Evolutionary conservation across 371 early-diverging fungal genomes (phyloP).

Genomic region (Mortierella sp.): DNA sequence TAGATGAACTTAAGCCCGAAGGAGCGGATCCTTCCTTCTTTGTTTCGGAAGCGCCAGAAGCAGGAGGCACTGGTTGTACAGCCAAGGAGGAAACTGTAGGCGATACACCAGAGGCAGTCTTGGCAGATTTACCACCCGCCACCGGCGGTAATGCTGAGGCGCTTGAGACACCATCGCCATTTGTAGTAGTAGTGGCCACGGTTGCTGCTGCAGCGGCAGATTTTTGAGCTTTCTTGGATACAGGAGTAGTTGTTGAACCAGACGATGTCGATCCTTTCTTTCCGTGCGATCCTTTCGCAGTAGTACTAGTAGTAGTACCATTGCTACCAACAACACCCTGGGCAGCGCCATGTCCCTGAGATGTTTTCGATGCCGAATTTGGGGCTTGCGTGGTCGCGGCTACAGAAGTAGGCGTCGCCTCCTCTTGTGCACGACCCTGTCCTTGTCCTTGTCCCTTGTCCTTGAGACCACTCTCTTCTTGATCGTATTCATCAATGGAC

Average conservation of each 20-base stretch:
- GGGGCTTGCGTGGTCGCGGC: not conserved
- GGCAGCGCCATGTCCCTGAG: not conserved
- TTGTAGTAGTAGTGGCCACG: slow-evolving; percentile 1
- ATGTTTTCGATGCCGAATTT: not conserved
- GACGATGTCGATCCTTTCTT: slow-evolving; percentile 7
- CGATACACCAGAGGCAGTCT: not conserved
- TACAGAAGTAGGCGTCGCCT: not conserved
- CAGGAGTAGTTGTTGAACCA: not conserved
- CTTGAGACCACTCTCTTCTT: not conserved
- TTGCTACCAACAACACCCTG: not conserved
- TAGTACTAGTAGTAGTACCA: not conserved
- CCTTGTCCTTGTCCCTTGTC: not conserved
- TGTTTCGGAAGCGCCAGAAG: not conserved
- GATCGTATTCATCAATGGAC: slow-evolving; percentile 20
- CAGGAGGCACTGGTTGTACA: not conserved
- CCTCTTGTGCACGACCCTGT: not conserved
- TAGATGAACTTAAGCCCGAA: too few species aligned
- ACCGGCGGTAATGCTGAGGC: slow-evolving; percentile 15
- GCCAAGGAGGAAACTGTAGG: slow-evolving; percentile 22
- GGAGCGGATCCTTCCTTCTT: not conserved
- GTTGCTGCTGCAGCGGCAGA: not conserved
- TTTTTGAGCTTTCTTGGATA: slow-evolving; percentile 17
- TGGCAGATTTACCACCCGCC: not conserved
- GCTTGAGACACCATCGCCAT: not conserved
- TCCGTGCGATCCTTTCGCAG: slow-evolving; percentile 2